Evolutionary conservation across 2,329 filamentous ascomycete genomes (phyloP), one percentile per base, ranked within the genome.

Genomic region (Biscogniauxia marginata): DNA sequence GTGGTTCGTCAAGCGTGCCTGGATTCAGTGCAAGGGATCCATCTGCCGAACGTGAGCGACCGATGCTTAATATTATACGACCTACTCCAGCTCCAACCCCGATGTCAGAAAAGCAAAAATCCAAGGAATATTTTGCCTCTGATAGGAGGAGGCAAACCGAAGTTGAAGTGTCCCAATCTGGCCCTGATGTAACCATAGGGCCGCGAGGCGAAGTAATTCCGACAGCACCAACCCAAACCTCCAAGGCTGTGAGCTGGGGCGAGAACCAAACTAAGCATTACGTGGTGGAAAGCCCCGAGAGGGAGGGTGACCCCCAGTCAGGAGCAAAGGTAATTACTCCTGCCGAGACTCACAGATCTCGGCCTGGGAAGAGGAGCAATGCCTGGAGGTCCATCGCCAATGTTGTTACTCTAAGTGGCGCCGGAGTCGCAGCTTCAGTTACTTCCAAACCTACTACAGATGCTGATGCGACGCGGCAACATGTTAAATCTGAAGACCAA

Each of bases 191-290:
- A 45, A 67, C 73, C 6, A 68, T 75, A 51, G 74, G 66, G 39
- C 67, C 77, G 20, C 74, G 71, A 46, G 75, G 75, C 9, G 78
- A 82, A 51, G 67, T 76, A 34, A 66, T 78, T 9, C 71, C 76
- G 55, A 72, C 71, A 1, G 67, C 74, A n/a, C 74, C 77, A 51
- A 70, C 75, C 21, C 74, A 77, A 25, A 74, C 74, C 6, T 76
- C 82, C 6, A 87, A 86, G 63, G 79, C 74, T 45, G 85, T 88
- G 4, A 85, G 79, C 11, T 88, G 84, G 85, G 86, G 84, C 9
- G 76, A 85, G 57, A 86, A 86, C 60, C 78, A 85, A 65, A 87
- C 81, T 3, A 84, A 87, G 67, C 81, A 84, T 57, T 88, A 84
- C 58, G 82, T 86, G 49, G 77, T 83, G 9, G 82, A 84, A 56